Base-by-base conservation (phyloP, 371 early-diverging fungal species). In the Mortierella sp. region DNA sequence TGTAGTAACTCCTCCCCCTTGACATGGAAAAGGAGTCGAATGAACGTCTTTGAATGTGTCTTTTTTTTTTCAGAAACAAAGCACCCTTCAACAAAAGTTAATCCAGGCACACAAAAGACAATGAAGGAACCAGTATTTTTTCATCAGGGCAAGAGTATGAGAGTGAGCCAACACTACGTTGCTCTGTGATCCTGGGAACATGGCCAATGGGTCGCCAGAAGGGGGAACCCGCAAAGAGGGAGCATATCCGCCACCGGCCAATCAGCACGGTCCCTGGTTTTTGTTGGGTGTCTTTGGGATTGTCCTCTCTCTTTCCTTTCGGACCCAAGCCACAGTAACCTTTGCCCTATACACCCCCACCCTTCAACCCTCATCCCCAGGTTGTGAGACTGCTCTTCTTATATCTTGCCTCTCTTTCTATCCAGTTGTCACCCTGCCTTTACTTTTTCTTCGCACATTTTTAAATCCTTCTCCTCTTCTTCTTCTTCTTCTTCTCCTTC, bases 131-230 rank as follows among this genome's bases (percentile, higher is more conserved):
- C 24, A 7, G 56, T 35, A n/a, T 7, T n/a, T 27, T 27, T 56
- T 27, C 3, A 41, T 6, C 41, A 6, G 41, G 7, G 41, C 41
- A 41, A 41, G 41, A 41, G 41, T 21, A 18, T 21, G 21, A 21
- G 51, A 51, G 51, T 18, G 21, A 41, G 7, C 41, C 35, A 8
- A 14, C 43, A 68, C 43, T 4, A 38, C 38, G 8, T 32, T 16
- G 21, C 8, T 60, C n/a, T 27, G 68, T 56, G 68, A 68, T 68
- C 68, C 29, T 38, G 72, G 29, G 35, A 72, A 35, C 72, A 54
- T 72, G 72, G 38, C 72, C 72, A 72, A 72, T 51, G 72, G 72
- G 72, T 51, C 51, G 21, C 72, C 51, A 51, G 65, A 65, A 55
- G 24, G 55, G 68, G 44, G 24, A 46, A 49, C 49, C 49, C 63